Conservation (phyloP, 768 basidiomycete genomes). For the Suillus decipiens region DNA sequence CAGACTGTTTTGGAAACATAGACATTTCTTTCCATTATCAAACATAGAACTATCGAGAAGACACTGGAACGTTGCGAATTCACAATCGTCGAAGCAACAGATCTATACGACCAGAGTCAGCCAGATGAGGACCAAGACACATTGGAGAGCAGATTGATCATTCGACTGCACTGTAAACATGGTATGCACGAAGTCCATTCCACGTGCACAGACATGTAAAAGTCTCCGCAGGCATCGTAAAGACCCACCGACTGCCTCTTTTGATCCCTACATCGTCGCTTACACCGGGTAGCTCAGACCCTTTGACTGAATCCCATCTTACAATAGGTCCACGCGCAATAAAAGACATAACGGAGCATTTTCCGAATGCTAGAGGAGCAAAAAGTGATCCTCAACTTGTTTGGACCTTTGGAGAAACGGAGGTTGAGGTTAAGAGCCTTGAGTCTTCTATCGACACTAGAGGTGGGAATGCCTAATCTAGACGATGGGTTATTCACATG, state of each 20-base stretch:
- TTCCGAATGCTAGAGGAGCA: slow-evolving; percentile 59
- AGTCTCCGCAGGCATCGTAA: slow-evolving; percentile 61
- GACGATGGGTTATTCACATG: neutral
- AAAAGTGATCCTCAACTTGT: slow-evolving; percentile 78
- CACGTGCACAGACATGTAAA: slow-evolving; percentile 11
- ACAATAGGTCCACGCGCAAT: slow-evolving; percentile 73
- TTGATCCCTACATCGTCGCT: slow-evolving; percentile 58
- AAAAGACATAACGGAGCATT: slow-evolving; percentile 81
- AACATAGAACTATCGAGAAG: slow-evolving; percentile 74
- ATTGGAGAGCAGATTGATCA: slow-evolving; percentile 69
- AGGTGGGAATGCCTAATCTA: slow-evolving; percentile 40
- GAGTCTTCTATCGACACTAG: slow-evolving; percentile 66
- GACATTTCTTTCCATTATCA: slow-evolving; percentile 75
- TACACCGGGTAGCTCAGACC: slow-evolving; percentile 66
- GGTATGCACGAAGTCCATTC: slow-evolving; percentile 43
- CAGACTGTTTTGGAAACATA: slow-evolving; percentile 25
- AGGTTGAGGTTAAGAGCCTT: slow-evolving; percentile 68
- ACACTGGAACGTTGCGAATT: slow-evolving; percentile 77
- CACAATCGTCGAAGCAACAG: slow-evolving; percentile 59
- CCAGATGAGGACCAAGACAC: slow-evolving; percentile 48
- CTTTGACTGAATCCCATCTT: slow-evolving; percentile 59
- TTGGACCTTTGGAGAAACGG: slow-evolving; percentile 73
- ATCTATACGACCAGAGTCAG: slow-evolving; percentile 24
- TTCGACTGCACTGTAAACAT: slow-evolving; percentile 82
- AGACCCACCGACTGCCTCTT: slow-evolving; percentile 76